Evolutionary conservation across 768 basidiomycete genomes (phyloP), one percentile per base, ranked within the genome.

Genomic region (Calocybe gangraenosa): DNA sequence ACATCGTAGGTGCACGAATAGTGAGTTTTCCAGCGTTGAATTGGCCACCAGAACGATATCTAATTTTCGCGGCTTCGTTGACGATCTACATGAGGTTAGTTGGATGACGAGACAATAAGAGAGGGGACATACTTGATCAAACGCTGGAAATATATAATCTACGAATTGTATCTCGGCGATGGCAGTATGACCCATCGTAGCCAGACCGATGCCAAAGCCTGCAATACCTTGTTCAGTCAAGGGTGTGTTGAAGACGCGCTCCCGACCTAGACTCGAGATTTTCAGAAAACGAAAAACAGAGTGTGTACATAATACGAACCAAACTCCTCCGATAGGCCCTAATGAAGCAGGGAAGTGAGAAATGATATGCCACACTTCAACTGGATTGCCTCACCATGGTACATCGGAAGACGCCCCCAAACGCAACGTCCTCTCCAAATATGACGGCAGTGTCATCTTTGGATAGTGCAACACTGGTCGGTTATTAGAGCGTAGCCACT

Each of bases 191-290:
- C 93, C 93, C 86, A 96, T 95, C 8, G 84, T 69, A 0, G 94
- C 92, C 47, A 94, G 64, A 11, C 94, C 93, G 38, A 96, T 89
- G 2, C 88, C 94, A 58, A 96, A 96, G 13, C 93, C 93, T 23
- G 88, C 92, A 46, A 97, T 95, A 7, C 93, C 93, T 65, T 92
- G 91, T 57, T 92, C 91, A 1, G 88, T 90, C 42, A 96, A 63
- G 2, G 93, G 93, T 0, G 93, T 97, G 63, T 97, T 96, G 65
- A 97, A 96, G 37, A 97, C 91, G 34, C 93, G 82, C 61, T 95
- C 92, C 38, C 82, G 79, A 18, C 92, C 90, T 92, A 55, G 17
- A 17, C 22, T 11, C 5, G 25, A 28, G 7, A 9, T 44, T 40
- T 40, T 40, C 33, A n/a, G 11, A 11, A 28, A 28, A 18, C 23